Evolutionary conservation across 1,284 basidiomycete genomes (phyloP), one percentile per base, ranked within the genome.

Genomic region (Xerocomus nothofagi): DNA sequence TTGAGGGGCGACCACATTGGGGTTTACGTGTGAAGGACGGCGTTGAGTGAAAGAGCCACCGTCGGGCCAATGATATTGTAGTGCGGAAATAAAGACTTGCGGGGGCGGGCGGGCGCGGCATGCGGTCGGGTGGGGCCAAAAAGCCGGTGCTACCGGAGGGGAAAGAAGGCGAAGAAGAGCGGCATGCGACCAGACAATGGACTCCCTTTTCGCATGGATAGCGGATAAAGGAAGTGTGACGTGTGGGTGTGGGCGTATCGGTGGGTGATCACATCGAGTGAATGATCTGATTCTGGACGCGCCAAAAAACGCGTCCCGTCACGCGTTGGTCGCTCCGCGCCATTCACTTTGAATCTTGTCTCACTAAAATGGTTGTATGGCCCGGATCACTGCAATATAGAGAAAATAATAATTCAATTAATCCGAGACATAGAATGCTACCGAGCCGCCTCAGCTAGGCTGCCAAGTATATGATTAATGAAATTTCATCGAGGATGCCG

Each of bases 151-250:
- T 17, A 37, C 51, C 60, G 60, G 61, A 55, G 43, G 21, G 44
- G 17, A 34, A 60, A 57, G 51, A 51, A 56, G 17, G 6, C 39
- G 38, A 45, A 33, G 56, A 56, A 53, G 37, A 34, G 32, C 51
- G 31, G 47, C 42, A 55, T 58, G 58, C n/a, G n/a, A n/a, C n/a
- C n/a, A 57, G 56, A 61, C 60, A 63, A 65, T 49, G 61, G 47
- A 43, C 50, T 48, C 48, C 55, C 38, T 26, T 56, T 56, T 59
- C 39, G 51, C 50, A 51, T 38, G 39, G 37, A 44, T 40, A 2
- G 44, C 61, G 50, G 44, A 55, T 51, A 58, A n/a, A 58, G 44
- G 50, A 47, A 58, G 50, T 47, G 49, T 56, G 18, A 40, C 39
- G 8, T 27, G 26, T 27, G 51, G 40, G 34, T 30, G 41, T 45